Evolutionary conservation across 352 stramenopile species (phyloP), one percentile per base, ranked within the genome.

Genomic region (Globisporangium canariense): DNA sequence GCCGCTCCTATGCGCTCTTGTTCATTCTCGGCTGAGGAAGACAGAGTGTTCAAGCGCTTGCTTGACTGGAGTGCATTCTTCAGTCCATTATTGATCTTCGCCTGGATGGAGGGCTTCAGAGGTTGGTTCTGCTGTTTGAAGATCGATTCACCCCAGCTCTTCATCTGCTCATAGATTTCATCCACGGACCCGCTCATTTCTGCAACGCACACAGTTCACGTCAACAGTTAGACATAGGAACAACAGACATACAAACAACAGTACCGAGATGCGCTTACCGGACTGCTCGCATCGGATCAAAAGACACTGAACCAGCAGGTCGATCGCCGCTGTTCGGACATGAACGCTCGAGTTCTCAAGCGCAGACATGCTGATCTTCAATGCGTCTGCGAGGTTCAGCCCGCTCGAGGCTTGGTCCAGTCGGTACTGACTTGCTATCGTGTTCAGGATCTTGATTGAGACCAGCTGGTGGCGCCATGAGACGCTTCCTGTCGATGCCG

Each of bases 41-140:
- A 28, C 25, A 58, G 1, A 11, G 71, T 64, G 14, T 50, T 75
- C 9, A 94, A 64, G 1, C 83, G 74, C 45, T 93, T 92, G 58
- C 83, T 91, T 34, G 82, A 77, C 10, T 86, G 75, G 0, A 94
- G 61, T 0, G 80, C 81, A 50, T 77, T 82, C 51, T 85, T 88
- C 9, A 93, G 68, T 20, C 86, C 83, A 20, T 79, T 93, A 68
- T 93, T 92, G 74, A 94, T 91, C 67, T 90, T 93, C 0, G 80
- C 83, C 45, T 91, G 83, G 20, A 93, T 86, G 0, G 83, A 90
- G 0, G 86, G 82, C 56, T 94, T 94, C 2, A 91, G 55, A 8
- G 66, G 60, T 25, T 88, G 65, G 32, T 88, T 88, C 28, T 92
- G 76, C 62, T 91, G 75, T 38, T 88, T 88, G 50, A 94, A 88